Conservation (phyloP, 441 rosid species). For the Erysimum pusillum region DNA sequence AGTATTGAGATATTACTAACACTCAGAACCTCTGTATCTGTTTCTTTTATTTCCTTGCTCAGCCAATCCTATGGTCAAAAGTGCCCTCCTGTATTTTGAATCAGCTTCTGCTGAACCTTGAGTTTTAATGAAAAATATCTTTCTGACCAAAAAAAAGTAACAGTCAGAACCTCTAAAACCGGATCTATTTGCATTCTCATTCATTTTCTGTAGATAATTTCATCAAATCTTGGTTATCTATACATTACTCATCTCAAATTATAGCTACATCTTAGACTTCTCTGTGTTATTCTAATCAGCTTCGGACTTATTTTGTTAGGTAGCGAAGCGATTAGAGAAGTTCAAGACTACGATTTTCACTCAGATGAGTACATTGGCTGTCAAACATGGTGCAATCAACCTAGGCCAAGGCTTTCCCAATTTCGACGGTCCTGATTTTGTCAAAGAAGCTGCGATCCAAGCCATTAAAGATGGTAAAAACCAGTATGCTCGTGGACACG, state of each 20-base stretch:
- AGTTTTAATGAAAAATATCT: too few species aligned
- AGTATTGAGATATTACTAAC: background rate
- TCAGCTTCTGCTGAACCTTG: too few species aligned
- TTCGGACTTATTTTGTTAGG: slow-evolving; percentile 48
- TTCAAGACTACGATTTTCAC: slow-evolving; percentile 95
- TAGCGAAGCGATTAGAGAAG: slow-evolving; percentile 87
- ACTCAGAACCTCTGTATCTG: background rate
- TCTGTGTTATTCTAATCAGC: background rate
- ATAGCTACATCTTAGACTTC: background rate
- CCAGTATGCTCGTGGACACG: slow-evolving; percentile 91
- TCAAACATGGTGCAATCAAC: slow-evolving; percentile 88
- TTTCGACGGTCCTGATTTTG: slow-evolving; percentile 98
- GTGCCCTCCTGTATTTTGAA: too few species aligned
- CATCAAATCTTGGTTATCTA: background rate
- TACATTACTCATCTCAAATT: background rate
- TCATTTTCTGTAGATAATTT: too few species aligned
- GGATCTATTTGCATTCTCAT: too few species aligned
- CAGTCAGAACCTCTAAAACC: too few species aligned
- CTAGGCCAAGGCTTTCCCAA: slow-evolving; percentile 97
- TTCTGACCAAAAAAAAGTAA: too few species aligned
- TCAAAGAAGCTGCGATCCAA: slow-evolving; percentile 90
- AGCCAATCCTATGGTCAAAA: too few species aligned
- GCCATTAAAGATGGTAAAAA: slow-evolving; percentile 89
- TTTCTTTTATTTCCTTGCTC: too few species aligned
- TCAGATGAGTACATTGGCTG: slow-evolving; percentile 84